Evolutionary conservation across 1,284 basidiomycete species (phyloP).

Genomic region (Ganoderma meredithae): DNA sequence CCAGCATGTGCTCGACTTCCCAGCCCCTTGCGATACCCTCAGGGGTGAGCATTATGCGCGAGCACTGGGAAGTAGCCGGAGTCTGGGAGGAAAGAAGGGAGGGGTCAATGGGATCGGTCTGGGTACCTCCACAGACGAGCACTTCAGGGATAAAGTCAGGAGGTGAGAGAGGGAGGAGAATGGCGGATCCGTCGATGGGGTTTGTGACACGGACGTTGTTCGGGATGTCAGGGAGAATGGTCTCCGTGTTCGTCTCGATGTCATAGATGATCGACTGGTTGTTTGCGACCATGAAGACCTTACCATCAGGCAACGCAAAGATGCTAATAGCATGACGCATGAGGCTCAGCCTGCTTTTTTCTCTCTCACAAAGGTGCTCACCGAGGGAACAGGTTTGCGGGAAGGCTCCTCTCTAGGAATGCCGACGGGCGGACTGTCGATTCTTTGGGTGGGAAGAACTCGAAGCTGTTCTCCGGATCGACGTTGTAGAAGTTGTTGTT

Average conservation of each 20-base stretch:
- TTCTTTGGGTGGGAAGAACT: constrained; percentile 74
- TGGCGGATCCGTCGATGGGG: constrained; percentile 55
- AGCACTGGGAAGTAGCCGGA: constrained; percentile 53
- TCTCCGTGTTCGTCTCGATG: constrained; percentile 46
- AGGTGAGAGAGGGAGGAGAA: constrained; percentile 56
- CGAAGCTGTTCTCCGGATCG: constrained; percentile 72
- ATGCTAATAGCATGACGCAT: constrained; percentile 18
- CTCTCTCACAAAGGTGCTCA: constrained; percentile 4
- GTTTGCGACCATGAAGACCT: constrained; percentile 53
- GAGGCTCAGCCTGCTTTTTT: not conserved
- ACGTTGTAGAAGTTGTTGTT: constrained; percentile 61
- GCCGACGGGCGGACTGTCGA: constrained; percentile 56
- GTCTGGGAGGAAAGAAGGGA: constrained; percentile 47
- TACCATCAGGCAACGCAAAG: constrained; percentile 46
- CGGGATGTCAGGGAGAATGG: constrained; percentile 52
- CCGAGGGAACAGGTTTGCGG: constrained; percentile 69
- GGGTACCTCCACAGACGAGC: constrained; percentile 56
- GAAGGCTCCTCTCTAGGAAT: constrained; percentile 62
- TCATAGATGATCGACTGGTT: constrained; percentile 47
- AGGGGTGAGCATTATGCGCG: constrained; percentile 36
- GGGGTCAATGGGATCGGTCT: constrained; percentile 40
- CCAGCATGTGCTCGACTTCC: constrained; percentile 76
- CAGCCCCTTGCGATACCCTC: constrained; percentile 38
- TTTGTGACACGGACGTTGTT: constrained; percentile 55
- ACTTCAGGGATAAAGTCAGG: constrained; percentile 55